A percentile compares a stretch with the other conserved stretches of the same genome.
These are phyloP conservation scores for Suillus ampliporus DNA, from an alignment of 768 basidiomycete genomes.

Conservation along the genomic window DNA sequence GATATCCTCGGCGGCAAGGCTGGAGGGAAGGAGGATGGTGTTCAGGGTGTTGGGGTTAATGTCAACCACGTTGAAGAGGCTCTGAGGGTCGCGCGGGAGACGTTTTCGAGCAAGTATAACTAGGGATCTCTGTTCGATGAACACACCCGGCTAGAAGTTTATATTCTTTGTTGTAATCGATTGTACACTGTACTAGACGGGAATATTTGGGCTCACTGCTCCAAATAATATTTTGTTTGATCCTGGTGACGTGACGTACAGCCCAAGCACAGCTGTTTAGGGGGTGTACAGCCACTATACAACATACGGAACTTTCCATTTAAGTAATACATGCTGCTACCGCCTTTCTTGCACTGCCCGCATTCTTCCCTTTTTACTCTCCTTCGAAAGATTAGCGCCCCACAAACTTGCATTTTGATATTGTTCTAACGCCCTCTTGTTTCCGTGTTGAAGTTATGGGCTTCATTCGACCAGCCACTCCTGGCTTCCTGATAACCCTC, in stretches of 20 bases:
- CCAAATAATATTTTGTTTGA: not conserved
- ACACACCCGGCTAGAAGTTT: not conserved
- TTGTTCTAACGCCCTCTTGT: constrained; percentile 6
- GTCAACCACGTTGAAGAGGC: constrained; percentile 70
- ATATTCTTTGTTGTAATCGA: not conserved
- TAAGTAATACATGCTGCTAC: not conserved
- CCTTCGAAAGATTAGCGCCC: not conserved
- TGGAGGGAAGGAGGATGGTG: constrained; percentile 93
- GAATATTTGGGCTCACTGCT: not conserved
- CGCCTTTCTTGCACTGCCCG: not conserved
- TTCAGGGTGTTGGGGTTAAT: constrained; percentile 86
- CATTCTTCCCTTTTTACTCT: not conserved
- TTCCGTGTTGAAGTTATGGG: constrained; percentile 48
- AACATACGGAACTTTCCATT: not conserved
- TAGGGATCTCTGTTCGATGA: not conserved
- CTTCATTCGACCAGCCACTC: constrained; percentile 82
- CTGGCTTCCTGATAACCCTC: constrained; percentile 85
- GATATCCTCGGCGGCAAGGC: constrained; percentile 93
- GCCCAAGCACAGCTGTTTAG: constrained; percentile 9
- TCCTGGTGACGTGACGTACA: not conserved
- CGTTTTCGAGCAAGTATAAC: constrained; percentile 33
- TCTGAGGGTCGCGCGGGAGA: constrained; percentile 56
- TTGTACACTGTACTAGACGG: no score
- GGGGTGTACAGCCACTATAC: not conserved
- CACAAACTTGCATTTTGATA: not conserved